phyloP scores from a whole-genome alignment of 2,329 filamentous ascomycete species.

The Diaporthe sp. region DNA sequence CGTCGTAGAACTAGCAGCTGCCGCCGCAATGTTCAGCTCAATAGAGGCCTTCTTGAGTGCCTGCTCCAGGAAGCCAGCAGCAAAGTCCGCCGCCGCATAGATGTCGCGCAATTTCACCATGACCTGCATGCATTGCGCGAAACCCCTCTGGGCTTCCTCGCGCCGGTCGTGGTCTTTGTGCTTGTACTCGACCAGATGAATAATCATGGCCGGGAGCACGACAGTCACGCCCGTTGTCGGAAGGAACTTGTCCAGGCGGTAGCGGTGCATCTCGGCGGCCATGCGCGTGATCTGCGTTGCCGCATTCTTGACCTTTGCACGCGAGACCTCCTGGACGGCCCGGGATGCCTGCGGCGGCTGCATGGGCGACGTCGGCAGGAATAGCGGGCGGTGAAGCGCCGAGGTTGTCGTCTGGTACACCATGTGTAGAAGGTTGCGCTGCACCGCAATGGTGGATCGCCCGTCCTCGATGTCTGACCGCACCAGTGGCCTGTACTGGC shows the following conservation, averaged over 20 bases:
- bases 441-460: conserved; percentile 72
- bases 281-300: conserved; percentile 89
- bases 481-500: conserved; percentile 73
- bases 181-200: conserved; percentile 93
- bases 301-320: conserved; percentile 84
- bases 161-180: conserved; percentile 79
- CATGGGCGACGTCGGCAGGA: conserved; percentile 79
- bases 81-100: conserved; percentile 94
- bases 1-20: conserved; percentile 46
- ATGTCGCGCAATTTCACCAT: conserved; percentile 89
- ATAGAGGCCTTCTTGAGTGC: conserved; percentile 90
- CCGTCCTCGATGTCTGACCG: conserved; percentile 70
- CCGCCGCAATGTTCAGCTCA: conserved; percentile 64
- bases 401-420: conserved; percentile 93
- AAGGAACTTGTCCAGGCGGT: conserved; percentile 81
- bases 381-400: conserved; percentile 90
- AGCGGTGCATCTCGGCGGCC: conserved; percentile 79
- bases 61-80: conserved; percentile 93
- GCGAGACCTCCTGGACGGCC: conserved; percentile 84
- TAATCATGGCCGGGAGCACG: conserved; percentile 91
- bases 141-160: conserved; percentile 80
- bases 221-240: conserved; percentile 93
- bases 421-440: conserved; percentile 91
- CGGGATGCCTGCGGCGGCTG: conserved; percentile 66
- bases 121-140: conserved; percentile 92